Evolutionary conservation across 2,329 filamentous ascomycete genomes (phyloP), one percentile per base, ranked within the genome.

Genomic region (Ciborinia camelliae): DNA sequence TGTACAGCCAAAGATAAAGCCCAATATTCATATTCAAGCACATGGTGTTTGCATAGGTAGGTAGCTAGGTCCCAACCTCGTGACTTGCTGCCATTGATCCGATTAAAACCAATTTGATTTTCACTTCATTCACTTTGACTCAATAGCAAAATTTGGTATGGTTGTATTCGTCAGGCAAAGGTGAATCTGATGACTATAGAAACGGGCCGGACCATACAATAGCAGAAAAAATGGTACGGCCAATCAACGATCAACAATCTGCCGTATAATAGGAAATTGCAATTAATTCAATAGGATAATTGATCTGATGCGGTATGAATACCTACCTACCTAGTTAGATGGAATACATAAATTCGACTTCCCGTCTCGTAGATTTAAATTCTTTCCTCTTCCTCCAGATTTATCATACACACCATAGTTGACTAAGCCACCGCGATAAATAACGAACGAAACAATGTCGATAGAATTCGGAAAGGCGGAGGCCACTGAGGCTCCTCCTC

Each of bases 401-500:
- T 35, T 26, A 58, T 35, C 20, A 14, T 47, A 47, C n/a, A 59
- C 9, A 26, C 30, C 1, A 35, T 3, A 52, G 0, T 53, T 37
- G 4, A 53, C 30, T 37, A 1, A 7, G n/a, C n/a, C n/a, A n/a
- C n/a, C n/a, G 23, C 50, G 20, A 37, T 53, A 47, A 23, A 37
- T 3, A 48, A 59, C 20, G 7, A 48, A 59, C 30, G 1, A 35
- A 47, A 47, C 14, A 35, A 59, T 47, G 43, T 35, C 55, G 43
- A 59, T 26, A 41, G 26, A 59, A 26, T 47, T 59, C n/a, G 55
- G 41, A 59, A 47, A 47, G 8, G 32, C 54, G 18, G 14, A 41
- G 4, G 41, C 55, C 7, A 35, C n/a, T 35, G 23, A 59, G 8
- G 41, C 28, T 12, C 28, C 41, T 9, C 26, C 54, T 3, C 8